Percentiles rank a stretch among this genome's conserved stretches.
phyloP scores from a whole-genome alignment of 208 protist genomes.

The Sergeia podlipaevii region DNA sequence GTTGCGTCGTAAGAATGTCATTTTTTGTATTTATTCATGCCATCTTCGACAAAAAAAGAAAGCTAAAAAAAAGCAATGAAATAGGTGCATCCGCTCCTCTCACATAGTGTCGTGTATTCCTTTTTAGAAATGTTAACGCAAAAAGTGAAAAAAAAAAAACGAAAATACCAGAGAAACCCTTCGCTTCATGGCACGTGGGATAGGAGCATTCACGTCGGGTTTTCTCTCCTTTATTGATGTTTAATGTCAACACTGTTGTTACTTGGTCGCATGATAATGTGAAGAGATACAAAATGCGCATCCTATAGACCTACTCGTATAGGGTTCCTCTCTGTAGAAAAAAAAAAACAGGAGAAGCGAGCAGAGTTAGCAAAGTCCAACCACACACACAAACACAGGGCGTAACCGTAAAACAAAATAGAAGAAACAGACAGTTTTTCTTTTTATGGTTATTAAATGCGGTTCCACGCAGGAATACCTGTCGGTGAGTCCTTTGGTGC shows the following conservation, averaged over 20 bases:
- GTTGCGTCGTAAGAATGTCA: too few relatives aligned
- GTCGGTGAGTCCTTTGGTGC: slow-evolving; percentile 86
- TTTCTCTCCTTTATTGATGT: too few relatives aligned
- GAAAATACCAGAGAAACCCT: slow-evolving; percentile 5
- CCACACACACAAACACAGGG: not conserved
- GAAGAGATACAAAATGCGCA: too few relatives aligned
- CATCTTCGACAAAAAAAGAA: too few relatives aligned
- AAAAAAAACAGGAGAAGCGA: not conserved
- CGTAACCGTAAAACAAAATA: not conserved
- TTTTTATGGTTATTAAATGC: slow-evolving; percentile 33
- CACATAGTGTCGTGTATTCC: too few relatives aligned
- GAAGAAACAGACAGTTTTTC: not conserved
- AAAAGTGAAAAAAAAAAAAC: slow-evolving; percentile 9
- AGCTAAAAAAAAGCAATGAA: not conserved
- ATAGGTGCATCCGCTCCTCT: too few relatives aligned
- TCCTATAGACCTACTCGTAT: slow-evolving; percentile 6
- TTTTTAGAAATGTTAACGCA: too few relatives aligned
- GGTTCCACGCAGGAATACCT: slow-evolving; percentile 85
- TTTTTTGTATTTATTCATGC: too few relatives aligned
- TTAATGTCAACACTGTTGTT: too few relatives aligned
- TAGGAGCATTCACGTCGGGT: too few relatives aligned
- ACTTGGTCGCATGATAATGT: too few relatives aligned
- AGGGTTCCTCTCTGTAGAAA: not conserved
- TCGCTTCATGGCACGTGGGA: too few relatives aligned
- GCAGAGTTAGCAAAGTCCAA: not conserved